A percentile compares a stretch with the other conserved stretches of the same genome.
Evolutionary conservation across 1,139 yeast genomes (phyloP).

Genomic region (Geotrichum fermentans): DNA sequence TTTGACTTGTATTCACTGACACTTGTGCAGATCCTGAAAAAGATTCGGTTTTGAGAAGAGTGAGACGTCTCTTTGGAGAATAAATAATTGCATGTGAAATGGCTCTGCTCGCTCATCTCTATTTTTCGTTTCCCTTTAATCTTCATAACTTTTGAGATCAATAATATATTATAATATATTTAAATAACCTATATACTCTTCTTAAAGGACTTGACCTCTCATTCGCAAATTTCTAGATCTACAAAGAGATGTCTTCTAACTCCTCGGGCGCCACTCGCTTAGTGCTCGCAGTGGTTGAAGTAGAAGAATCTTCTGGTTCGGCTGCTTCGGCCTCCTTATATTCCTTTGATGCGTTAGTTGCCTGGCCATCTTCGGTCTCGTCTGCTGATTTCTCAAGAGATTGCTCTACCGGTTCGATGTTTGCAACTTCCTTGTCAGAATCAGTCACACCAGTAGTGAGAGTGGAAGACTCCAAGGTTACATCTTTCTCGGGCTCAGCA

Average conservation of each 20-base stretch:
- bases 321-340: not conserved
- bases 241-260: conserved; percentile 7
- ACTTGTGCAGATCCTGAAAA: conserved; percentile 73
- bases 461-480: not conserved
- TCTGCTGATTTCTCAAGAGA: no score
- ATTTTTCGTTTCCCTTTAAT: not conserved
- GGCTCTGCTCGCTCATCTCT: not conserved
- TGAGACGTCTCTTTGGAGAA: conserved; percentile 91
- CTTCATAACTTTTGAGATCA: not conserved
- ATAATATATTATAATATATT: conserved; percentile 2
- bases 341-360: not conserved
- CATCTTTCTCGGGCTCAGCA: not conserved
- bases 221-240: no score
- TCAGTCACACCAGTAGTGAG: not conserved
- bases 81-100: conserved; percentile 29
- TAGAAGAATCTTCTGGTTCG: not conserved
- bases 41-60: conserved; percentile 91
- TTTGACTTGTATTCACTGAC: not conserved
- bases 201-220: no score
- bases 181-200: conserved; percentile 2
- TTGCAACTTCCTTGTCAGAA: not conserved
- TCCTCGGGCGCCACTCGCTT: conserved; percentile 4
- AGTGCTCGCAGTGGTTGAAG: not conserved
- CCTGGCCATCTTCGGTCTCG: not conserved
- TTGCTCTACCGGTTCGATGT: no score